Evolutionary conservation across 2,329 filamentous ascomycete species (phyloP).

Genomic region (Huntiella decipiens): DNA sequence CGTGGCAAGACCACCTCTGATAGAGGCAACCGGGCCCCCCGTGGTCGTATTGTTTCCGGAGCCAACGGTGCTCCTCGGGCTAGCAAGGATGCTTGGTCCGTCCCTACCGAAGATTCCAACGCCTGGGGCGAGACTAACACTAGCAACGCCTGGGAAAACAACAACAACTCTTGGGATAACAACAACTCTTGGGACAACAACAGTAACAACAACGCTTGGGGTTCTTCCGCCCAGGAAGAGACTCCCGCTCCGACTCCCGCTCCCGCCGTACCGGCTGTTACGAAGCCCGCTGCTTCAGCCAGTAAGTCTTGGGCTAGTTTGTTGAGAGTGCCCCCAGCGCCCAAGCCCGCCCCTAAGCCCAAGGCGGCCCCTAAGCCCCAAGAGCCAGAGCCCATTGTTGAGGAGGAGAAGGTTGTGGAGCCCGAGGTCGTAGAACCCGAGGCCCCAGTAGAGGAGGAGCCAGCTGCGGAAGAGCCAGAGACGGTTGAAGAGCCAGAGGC

Average conservation of each 20-base stretch:
- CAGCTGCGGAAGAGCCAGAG: constrained; percentile 18
- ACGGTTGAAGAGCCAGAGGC: constrained; percentile 16
- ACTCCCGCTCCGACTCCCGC: constrained; percentile 13
- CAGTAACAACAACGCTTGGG: constrained; percentile 10
- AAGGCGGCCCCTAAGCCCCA: constrained; percentile 28
- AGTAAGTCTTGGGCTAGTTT: constrained; percentile 59
- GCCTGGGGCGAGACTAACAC: constrained; percentile 20
- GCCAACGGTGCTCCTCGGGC: constrained; percentile 41
- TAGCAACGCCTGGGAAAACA: constrained; percentile 12
- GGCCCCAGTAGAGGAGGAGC: constrained; percentile 7
- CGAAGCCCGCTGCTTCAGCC: constrained; percentile 22
- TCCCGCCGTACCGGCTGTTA: constrained; percentile 20
- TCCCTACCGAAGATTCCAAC: constrained; percentile 51
- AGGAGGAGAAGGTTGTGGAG: background rate
- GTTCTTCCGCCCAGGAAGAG: constrained; percentile 5
- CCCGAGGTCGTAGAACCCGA: background rate
- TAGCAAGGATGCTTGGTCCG: constrained; percentile 37
- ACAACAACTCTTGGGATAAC: constrained; percentile 15
- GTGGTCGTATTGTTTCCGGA: constrained; percentile 39
- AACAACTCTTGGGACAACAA: background rate
- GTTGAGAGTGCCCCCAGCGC: constrained; percentile 39
- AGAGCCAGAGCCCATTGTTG: constrained; percentile 12
- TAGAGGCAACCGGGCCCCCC: constrained; percentile 38
- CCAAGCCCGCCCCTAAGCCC: constrained; percentile 38
- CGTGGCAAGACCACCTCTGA: constrained; percentile 40